These are phyloP conservation scores for Fistulifera solaris DNA, from an alignment of 108 stramenopile genomes.

Conservation along the genomic window DNA sequence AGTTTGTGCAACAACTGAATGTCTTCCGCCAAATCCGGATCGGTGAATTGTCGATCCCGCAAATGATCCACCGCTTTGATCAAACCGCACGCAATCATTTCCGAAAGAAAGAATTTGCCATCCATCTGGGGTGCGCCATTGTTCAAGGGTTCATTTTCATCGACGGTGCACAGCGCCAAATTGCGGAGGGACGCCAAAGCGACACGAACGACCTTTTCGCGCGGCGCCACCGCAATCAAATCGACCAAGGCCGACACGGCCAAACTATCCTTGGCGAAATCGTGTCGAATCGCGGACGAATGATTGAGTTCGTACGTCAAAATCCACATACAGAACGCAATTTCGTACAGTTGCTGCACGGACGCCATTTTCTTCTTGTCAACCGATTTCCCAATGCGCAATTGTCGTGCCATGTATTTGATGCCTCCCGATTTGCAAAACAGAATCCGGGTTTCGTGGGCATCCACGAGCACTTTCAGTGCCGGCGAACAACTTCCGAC, in stretches of 20 bases:
- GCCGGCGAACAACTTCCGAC: conserved; percentile 65
- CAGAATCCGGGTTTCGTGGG: conserved; percentile 61
- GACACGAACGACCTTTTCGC: conserved; percentile 91
- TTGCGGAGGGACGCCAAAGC: conserved; percentile 73
- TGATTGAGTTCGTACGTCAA: conserved; percentile 80
- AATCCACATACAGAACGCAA: conserved; percentile 91
- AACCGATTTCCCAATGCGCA: conserved; percentile 31
- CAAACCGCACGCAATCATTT: conserved; percentile 88
- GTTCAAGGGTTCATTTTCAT: conserved; percentile 28
- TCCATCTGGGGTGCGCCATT: conserved; percentile 26
- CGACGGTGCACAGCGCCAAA: conserved; percentile 62
- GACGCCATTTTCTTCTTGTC: conserved; percentile 36
- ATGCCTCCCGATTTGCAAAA: conserved; percentile 79
- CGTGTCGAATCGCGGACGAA: conserved; percentile 52
- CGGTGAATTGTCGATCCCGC: conserved; percentile 81
- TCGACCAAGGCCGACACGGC: conserved; percentile 61
- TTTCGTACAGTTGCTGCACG: conserved; percentile 93
- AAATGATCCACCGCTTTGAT: conserved; percentile 81
- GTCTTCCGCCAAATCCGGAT: conserved; percentile 84
- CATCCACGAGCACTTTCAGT: conserved; percentile 63
- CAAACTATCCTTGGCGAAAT: conserved; percentile 67
- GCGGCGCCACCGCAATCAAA: conserved; percentile 75
- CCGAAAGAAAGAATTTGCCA: conserved; percentile 62
- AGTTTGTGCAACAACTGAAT: conserved; percentile 68
- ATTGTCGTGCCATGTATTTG: conserved; percentile 81